Conservation (phyloP, 1,139 yeast species). For the Nakaseomyces kungkrabaensis region DNA sequence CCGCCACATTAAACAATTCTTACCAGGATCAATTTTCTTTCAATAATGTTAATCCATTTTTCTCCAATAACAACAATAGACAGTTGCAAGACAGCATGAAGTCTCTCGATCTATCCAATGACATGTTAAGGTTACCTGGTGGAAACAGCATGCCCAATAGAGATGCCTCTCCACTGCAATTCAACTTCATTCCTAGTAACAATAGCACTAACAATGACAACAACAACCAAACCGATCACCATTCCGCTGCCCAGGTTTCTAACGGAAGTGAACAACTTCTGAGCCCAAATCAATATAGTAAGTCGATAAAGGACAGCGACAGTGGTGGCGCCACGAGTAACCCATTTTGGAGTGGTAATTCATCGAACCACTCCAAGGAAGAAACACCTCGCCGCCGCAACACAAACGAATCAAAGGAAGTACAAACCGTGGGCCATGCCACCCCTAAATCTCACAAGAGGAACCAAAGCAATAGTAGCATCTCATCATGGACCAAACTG, state of each 20-base stretch:
- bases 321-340: not conserved
- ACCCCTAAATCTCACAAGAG: constrained; percentile 11
- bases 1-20: constrained; percentile 12
- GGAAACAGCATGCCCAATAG: not conserved
- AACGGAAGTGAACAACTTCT: not conserved
- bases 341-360: not conserved
- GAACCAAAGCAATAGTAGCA: constrained; percentile 15
- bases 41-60: constrained; percentile 4
- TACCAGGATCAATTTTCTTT: not conserved
- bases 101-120: not conserved
- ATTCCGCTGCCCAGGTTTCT: not conserved
- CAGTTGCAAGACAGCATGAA: constrained; percentile 5
- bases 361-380: not conserved
- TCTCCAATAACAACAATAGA: constrained; percentile 2
- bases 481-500: constrained; percentile 8
- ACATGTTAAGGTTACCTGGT: not conserved
- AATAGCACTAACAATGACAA: not conserved
- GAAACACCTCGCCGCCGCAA: not conserved
- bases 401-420: not conserved
- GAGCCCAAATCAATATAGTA: not conserved
- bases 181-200: not conserved
- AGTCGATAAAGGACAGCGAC: not conserved
- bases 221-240: not conserved
- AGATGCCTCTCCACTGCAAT: not conserved
- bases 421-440: not conserved